Evolutionary conservation across 2,329 filamentous ascomycete genomes (phyloP), one percentile per base, ranked within the genome.

Genomic region (Hypoxylon sp.): DNA sequence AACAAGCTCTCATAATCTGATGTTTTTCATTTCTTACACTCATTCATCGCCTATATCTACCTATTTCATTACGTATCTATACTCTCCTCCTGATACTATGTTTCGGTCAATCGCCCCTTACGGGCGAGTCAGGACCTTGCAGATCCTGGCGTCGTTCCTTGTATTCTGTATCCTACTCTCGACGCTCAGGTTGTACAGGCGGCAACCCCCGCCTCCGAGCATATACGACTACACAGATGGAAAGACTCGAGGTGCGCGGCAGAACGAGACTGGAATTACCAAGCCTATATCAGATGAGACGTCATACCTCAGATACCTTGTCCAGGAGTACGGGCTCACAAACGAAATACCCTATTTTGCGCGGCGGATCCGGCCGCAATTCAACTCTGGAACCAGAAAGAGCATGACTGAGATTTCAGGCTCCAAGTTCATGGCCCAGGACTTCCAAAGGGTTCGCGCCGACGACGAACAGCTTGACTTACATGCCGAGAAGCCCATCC

Each of bases 141-240:
- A 72, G 39, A 54, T 70, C 26, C 37, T 66, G 3, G 50, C 48
- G 22, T 57, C 61, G 14, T 64, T 68, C 29, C 19, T 70, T 13
- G 50, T 67, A n/a, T 63, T 67, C 29, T 72, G 63, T 26, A 62
- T 67, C 5, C 47, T 72, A 10, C 48, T 72, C 3, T 66, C 70
- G 5, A 57, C 59, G 17, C 17, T 70, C 39, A 62, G 64, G 35
- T 48, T 63, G 14, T 56, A 53, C 29, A 53, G 48, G 39, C 62
- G 52, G 10, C 64, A 64, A 33, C 31, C 63, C 26, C 67, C 26
- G 37, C 60, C 55, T 8, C 59, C 63, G 3, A 72, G 70, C 58
- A 73, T 72, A 19, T 74, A 74, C 55, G 68, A 72, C 14, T 70
- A 73, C 35, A 75, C 75, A 8, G 75, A 76, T 35, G 74, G 75